These are phyloP conservation scores for Linanthus parryae DNA, from an alignment of 148 eudicot species.

Conservation along the genomic window DNA sequence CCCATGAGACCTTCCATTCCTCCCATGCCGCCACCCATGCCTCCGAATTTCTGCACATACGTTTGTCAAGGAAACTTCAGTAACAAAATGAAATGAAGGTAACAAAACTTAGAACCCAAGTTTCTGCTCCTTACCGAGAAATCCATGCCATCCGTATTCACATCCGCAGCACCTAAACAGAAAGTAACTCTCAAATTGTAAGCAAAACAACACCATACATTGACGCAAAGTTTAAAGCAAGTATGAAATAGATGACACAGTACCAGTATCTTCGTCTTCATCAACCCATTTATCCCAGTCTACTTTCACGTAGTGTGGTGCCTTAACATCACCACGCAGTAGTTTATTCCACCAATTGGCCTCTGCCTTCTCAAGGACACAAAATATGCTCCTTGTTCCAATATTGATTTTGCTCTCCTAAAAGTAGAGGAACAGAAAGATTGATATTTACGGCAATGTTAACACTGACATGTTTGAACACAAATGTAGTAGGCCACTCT, in stretches of 20 bases:
- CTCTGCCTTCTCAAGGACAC: slow-evolving; percentile 79
- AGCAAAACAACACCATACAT: neutral
- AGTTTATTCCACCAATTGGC: slow-evolving; percentile 84
- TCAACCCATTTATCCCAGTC: slow-evolving; percentile 99
- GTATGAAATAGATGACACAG: neutral
- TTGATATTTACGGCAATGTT: too few species aligned
- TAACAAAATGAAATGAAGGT: neutral
- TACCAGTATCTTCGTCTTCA: slow-evolving; percentile 80
- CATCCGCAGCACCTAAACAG: slow-evolving; percentile 49
- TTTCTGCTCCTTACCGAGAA: slow-evolving; percentile 60
- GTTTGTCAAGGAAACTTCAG: neutral
- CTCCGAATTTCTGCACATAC: slow-evolving; percentile 69
- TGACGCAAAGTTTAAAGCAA: neutral
- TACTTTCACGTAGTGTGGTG: slow-evolving; percentile 89
- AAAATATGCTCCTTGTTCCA: slow-evolving; percentile 67
- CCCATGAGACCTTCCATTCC: slow-evolving; percentile 36
- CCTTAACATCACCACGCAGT: slow-evolving; percentile 61
- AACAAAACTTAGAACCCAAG: neutral
- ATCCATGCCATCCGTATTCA: slow-evolving; percentile 92
- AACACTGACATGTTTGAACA: too few species aligned
- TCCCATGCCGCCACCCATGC: slow-evolving; percentile 45
- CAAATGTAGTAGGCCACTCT: too few species aligned
- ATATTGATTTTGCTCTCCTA: slow-evolving; percentile 85
- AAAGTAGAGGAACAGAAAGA: slow-evolving; percentile 8
- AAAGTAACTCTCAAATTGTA: neutral